phyloP scores from a whole-genome alignment of 1,284 basidiomycete species.

The Cutaneotrichosporon cutaneum region DNA sequence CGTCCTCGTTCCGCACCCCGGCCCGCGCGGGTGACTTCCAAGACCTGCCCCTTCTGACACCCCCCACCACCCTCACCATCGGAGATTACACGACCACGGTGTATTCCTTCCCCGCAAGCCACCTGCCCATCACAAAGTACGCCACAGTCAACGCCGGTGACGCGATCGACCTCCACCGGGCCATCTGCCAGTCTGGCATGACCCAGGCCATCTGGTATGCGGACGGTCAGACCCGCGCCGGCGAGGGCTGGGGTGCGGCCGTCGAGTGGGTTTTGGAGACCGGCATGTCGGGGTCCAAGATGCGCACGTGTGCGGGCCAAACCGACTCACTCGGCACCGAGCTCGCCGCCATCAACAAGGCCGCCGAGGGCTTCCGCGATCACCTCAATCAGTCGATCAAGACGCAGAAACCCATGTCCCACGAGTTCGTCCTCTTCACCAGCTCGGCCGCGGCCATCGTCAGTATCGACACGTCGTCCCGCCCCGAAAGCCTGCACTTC shows the following conservation, averaged over 20 bases:
- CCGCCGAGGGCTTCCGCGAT: conserved; percentile 48
- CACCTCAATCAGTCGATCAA: conserved; percentile 41
- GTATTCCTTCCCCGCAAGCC: conserved; percentile 39
- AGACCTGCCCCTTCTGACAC: conserved; percentile 37
- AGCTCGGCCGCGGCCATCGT: conserved; percentile 51
- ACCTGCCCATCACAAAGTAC: conserved; percentile 49
- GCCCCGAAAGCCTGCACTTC: conserved; percentile 45
- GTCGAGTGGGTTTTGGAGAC: conserved; percentile 48
- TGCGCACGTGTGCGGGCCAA: conserved; percentile 41
- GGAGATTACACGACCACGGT: conserved; percentile 34
- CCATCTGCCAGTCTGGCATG: conserved; percentile 33
- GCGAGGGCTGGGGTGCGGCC: conserved; percentile 51
- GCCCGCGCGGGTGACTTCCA: conserved; percentile 11
- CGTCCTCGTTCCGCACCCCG: conserved; percentile 10
- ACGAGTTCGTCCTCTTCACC: conserved; percentile 49
- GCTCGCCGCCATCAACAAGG: conserved; percentile 48
- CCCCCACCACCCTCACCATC: conserved; percentile 33
- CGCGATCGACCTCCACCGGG: conserved; percentile 45
- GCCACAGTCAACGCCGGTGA: conserved; percentile 42
- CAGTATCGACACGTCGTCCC: conserved; percentile 46
- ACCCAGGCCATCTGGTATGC: conserved; percentile 47
- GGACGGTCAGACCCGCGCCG: conserved; percentile 46
- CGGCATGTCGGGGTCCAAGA: conserved; percentile 43
- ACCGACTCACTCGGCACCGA: conserved; percentile 48
- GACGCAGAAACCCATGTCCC: conserved; percentile 36